Conservation (phyloP, 768 basidiomycete species). For the Podaxis pistillaris region DNA sequence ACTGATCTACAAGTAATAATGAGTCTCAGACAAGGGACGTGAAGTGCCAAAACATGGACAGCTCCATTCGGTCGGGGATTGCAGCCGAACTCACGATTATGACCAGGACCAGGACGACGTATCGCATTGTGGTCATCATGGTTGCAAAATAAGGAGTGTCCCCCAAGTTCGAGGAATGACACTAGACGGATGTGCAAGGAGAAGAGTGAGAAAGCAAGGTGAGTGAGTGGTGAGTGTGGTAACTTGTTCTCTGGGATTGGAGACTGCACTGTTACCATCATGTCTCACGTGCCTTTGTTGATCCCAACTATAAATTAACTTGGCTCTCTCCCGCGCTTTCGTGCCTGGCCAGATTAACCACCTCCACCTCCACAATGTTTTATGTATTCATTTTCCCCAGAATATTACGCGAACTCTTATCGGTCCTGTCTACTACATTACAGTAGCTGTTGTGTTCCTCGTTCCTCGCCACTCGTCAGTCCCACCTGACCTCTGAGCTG, state of each 20-base stretch:
- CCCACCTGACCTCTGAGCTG: not conserved
- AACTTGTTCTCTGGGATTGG: not conserved
- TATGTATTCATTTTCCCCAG: not conserved
- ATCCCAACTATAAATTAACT: not conserved
- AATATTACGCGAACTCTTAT: not conserved
- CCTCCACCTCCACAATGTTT: not conserved
- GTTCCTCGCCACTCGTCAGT: not conserved
- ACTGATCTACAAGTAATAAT: slow-evolving; percentile 35
- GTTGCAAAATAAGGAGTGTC: slow-evolving; percentile 18
- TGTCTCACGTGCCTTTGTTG: not conserved
- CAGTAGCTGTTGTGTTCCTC: not conserved
- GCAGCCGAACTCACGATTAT: slow-evolving; percentile 36
- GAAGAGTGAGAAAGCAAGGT: not conserved
- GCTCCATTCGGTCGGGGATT: not conserved
- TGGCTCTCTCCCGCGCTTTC: not conserved
- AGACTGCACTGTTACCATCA: not conserved
- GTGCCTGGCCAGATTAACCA: not conserved
- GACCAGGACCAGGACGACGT: slow-evolving; percentile 47
- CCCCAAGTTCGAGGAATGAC: slow-evolving; percentile 13
- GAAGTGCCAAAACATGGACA: not conserved
- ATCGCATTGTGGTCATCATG: slow-evolving; percentile 60
- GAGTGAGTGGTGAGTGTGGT: not conserved
- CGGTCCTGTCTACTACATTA: not conserved
- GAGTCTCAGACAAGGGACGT: not conserved
- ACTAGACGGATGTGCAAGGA: not conserved